phyloP scores from a whole-genome alignment of 2,329 filamentous ascomycete genomes.

The Fusarium incarnatum region DNA sequence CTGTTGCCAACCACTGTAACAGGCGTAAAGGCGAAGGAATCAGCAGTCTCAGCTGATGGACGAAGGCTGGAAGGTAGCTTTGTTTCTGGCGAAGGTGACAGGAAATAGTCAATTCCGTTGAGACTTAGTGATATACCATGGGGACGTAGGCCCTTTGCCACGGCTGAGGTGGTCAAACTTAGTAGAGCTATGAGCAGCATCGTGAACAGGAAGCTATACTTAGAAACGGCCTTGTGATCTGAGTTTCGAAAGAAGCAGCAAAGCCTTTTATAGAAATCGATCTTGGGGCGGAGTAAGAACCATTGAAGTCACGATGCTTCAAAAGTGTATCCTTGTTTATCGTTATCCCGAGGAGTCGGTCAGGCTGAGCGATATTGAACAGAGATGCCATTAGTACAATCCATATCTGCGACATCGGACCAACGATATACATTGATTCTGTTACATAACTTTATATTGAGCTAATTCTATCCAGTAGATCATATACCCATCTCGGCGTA shows the following conservation, averaged over 20 bases:
- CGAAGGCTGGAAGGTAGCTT: not conserved
- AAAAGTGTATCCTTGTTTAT: not conserved
- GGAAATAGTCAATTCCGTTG: not conserved
- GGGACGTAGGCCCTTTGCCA: not conserved
- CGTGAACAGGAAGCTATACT: accelerated
- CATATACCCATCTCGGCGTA: not conserved
- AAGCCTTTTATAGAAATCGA: no score
- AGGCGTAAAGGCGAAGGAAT: not conserved
- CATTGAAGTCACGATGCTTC: not conserved
- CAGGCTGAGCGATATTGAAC: not conserved
- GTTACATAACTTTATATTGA: not conserved
- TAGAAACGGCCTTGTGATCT: not conserved
- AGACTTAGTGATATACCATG: not conserved
- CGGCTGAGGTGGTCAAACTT: accelerated
- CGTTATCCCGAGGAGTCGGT: not conserved
- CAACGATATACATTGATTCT: not conserved
- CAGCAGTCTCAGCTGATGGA: accelerated
- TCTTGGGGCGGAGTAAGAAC: not conserved
- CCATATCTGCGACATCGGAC: not conserved
- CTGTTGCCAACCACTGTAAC: not conserved
- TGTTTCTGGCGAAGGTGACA: not conserved
- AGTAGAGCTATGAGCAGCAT: not conserved
- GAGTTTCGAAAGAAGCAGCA: no score
- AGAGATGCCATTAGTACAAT: not conserved
- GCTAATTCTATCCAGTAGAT: not conserved